phyloP scores from a whole-genome alignment of 495 filamentous ascomycete species.

The Hypoxylon lienhwacheense region DNA sequence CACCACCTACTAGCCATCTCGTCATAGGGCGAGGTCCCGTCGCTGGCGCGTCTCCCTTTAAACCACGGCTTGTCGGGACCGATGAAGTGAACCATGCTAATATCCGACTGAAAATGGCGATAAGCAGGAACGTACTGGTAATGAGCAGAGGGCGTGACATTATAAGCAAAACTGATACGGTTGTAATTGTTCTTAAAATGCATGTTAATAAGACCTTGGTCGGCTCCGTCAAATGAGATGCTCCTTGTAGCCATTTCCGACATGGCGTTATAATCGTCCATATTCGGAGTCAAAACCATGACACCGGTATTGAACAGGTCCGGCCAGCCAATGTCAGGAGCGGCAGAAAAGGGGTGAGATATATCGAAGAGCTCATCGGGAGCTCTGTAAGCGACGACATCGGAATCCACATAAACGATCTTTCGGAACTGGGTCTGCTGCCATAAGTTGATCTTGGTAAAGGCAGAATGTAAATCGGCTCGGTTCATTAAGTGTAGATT shows the following conservation, averaged over 20 bases:
- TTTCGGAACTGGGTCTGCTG: conserved; percentile 83
- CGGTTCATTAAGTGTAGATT: conserved; percentile 93
- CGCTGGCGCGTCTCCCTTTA: conserved; percentile 60
- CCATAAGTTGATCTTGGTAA: conserved; percentile 97
- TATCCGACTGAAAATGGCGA: conserved; percentile 83
- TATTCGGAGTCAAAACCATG: conserved; percentile 85
- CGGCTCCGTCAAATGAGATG: conserved; percentile 95
- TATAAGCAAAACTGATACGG: conserved; percentile 91
- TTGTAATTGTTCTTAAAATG: conserved; percentile 82
- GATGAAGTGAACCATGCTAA: conserved; percentile 92
- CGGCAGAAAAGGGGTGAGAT: conserved; percentile 77
- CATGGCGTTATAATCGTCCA: conserved; percentile 85
- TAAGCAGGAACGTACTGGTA: conserved; percentile 97
- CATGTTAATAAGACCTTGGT: conserved; percentile 95
- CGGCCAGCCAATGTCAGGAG: conserved; percentile 96
- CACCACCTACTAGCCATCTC: conserved; percentile 85
- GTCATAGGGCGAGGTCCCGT: conserved; percentile 67
- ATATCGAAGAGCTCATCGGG: conserved; percentile 91
- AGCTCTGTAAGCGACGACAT: conserved; percentile 81
- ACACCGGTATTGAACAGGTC: conserved; percentile 97
- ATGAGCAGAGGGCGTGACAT: conserved; percentile 89
- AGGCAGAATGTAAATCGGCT: conserved; percentile 83
- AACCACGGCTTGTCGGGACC: conserved; percentile 89
- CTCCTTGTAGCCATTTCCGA: conserved; percentile 78
- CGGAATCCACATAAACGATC: conserved; percentile 91